Percentiles rank a stretch among this genome's conserved stretches.
phyloP scores from a whole-genome alignment of 805 yeast genomes.

The Spathaspora arborariae region DNA sequence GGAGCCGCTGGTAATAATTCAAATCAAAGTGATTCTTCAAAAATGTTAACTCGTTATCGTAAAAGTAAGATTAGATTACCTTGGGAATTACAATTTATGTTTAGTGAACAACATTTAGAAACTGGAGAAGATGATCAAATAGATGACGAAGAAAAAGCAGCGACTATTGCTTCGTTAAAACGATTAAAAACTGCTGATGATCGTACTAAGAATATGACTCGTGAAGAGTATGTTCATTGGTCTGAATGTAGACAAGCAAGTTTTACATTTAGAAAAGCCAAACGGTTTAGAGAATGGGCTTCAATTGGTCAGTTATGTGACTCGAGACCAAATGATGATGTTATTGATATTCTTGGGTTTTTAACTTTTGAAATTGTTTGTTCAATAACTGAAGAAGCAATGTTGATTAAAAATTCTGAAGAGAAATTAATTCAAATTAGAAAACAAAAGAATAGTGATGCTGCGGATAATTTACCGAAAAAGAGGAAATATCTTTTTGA shows the following conservation, averaged over 20 bases:
- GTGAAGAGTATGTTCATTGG: slow-evolving; percentile 98
- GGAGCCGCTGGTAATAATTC: slow-evolving; percentile 31
- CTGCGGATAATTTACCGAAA: slow-evolving; percentile 18
- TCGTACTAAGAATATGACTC: slow-evolving; percentile 88
- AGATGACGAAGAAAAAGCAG: slow-evolving; percentile 89
- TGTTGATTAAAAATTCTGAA: slow-evolving; percentile 70
- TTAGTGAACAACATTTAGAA: slow-evolving; percentile 81
- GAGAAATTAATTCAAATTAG: slow-evolving; percentile 42
- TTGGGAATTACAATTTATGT: slow-evolving; percentile 95
- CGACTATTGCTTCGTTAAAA: slow-evolving; percentile 82
- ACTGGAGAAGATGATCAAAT: slow-evolving; percentile 57
- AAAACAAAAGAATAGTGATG: slow-evolving; percentile 23
- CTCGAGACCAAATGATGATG: slow-evolving; percentile 92
- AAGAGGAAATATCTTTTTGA: slow-evolving; percentile 65
- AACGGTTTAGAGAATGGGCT: slow-evolving; percentile 95
- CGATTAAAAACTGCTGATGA: slow-evolving; percentile 91
- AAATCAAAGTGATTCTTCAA: slow-evolving; percentile 32
- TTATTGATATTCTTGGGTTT: slow-evolving; percentile 91
- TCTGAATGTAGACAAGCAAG: slow-evolving; percentile 97
- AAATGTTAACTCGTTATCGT: slow-evolving; percentile 50
- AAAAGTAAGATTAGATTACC: slow-evolving; percentile 82
- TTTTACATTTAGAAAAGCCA: slow-evolving; percentile 91
- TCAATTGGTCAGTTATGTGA: slow-evolving; percentile 81
- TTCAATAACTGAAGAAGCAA: slow-evolving; percentile 86
- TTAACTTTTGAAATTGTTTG: slow-evolving; percentile 96